phyloP scores from a whole-genome alignment of 176 grass and related monocot species.

The Eleusine coracana region DNA sequence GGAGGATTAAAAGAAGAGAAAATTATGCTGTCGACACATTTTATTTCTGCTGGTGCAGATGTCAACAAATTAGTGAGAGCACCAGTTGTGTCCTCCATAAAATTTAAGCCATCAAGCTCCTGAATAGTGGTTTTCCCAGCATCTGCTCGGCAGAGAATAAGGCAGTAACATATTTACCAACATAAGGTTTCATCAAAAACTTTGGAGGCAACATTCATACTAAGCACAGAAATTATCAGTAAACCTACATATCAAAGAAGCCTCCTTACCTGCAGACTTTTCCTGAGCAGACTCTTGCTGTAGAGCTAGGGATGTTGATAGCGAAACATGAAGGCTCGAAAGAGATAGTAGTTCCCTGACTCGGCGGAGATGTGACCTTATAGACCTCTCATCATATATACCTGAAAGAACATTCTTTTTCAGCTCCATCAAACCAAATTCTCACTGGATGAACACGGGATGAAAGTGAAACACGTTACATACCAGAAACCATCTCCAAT shows the following conservation, averaged over 20 bases:
- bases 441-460: not conserved
- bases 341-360: constrained; percentile 86
- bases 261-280: constrained; percentile 65
- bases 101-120: constrained; percentile 93
- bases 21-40: constrained; percentile 79
- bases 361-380: constrained; percentile 87
- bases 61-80: constrained; percentile 64
- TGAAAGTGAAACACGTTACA: not conserved
- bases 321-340: constrained; percentile 79
- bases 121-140: constrained; percentile 59
- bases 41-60: constrained; percentile 66
- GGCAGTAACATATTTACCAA: constrained; percentile 10
- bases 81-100: constrained; percentile 69
- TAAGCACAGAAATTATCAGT: constrained; percentile 1
- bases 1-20: constrained; percentile 99
- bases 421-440: not conserved
- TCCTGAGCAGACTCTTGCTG: constrained; percentile 80
- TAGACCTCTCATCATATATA: constrained; percentile 98
- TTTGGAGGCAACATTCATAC: not conserved
- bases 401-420: constrained; percentile 54
- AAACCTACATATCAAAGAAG: constrained; percentile 25
- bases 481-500: constrained; percentile 91
- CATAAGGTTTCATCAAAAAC: constrained; percentile 2
- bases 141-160: constrained; percentile 53
- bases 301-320: constrained; percentile 80